Base-by-base conservation (phyloP, 345 rosid genomes). In the Moringa oleifera region DNA sequence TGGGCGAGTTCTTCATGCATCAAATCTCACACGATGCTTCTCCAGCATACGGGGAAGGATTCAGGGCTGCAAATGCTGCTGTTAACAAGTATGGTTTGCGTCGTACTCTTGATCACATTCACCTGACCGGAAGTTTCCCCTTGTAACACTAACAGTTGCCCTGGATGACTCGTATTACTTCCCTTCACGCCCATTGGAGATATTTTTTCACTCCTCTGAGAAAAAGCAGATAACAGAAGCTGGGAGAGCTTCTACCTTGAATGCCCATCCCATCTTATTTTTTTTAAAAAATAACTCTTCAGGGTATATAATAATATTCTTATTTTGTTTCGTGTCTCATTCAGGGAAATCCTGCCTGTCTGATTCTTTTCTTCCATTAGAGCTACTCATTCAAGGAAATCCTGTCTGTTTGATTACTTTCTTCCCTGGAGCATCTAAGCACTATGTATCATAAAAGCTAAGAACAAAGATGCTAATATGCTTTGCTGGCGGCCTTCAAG, bases 21-120 rank as follows among this genome's bases (percentile, higher is more conserved):
- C 99, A 90, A 69, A 94, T 94, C 18, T 85, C 83, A 15, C 78
- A 94, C 18, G 99, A 94, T 70, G 86, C 92, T 8, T 90, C 98
- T 23, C 83, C 85, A 11, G 92, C 90, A 25, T 93, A 90, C 50
- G 98, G 98, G 18, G 89, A 73, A 77, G 98, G 90, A 57, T 83
- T 83, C 78, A 78, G 86, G 66, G 71, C 85, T 65, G 99, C 96
- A 6, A 82, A 84, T 70, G 82, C 77, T 59, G 97, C 99, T 1
- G 97, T 88, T 45, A 84, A 76, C 52, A 88, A 79, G 74, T 88
- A 86, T 23, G 97, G 98, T 51, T 66, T 94, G 22, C 80, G 81
- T 20, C 66, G 70, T 13, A 93, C 98, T 1, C 81, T 93, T 9
- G 81, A 90, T 12, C 98, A 90, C 68, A 83, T 93, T 52, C 77